Conservation (phyloP, 345 rosid genomes). For the Eucalyptus guilfoylei region DNA sequence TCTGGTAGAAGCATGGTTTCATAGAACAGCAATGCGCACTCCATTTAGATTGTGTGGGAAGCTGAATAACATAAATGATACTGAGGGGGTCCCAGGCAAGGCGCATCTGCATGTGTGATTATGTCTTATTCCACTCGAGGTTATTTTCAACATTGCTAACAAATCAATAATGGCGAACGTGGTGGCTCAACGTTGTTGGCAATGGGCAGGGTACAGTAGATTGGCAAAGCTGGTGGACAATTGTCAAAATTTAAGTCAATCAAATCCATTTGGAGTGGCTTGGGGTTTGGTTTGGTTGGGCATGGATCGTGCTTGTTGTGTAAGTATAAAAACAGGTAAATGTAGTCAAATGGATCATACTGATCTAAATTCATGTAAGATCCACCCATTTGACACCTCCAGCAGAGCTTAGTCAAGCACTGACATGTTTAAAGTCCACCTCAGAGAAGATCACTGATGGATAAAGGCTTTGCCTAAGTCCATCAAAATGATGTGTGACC, state of each 20-base stretch:
- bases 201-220: neutral
- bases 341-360: neutral
- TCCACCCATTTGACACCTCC: neutral
- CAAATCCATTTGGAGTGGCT: neutral
- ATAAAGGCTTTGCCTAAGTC: neutral
- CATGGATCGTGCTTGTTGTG: neutral
- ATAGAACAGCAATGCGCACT: neutral
- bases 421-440: neutral
- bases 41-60: neutral
- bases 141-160: neutral
- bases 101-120: neutral
- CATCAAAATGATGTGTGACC: neutral
- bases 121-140: neutral
- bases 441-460: neutral
- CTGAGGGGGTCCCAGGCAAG: neutral
- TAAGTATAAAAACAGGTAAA: neutral
- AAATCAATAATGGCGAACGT: neutral
- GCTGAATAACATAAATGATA: neutral
- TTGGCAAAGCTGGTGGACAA: neutral
- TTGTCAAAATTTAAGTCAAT: neutral
- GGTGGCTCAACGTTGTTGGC: neutral
- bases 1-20: neutral
- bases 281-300: neutral
- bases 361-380: neutral
- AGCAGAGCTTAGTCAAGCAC: neutral